Evolutionary conservation across 352 stramenopile species (phyloP).

Genomic region (Pythium scleroteichum): DNA sequence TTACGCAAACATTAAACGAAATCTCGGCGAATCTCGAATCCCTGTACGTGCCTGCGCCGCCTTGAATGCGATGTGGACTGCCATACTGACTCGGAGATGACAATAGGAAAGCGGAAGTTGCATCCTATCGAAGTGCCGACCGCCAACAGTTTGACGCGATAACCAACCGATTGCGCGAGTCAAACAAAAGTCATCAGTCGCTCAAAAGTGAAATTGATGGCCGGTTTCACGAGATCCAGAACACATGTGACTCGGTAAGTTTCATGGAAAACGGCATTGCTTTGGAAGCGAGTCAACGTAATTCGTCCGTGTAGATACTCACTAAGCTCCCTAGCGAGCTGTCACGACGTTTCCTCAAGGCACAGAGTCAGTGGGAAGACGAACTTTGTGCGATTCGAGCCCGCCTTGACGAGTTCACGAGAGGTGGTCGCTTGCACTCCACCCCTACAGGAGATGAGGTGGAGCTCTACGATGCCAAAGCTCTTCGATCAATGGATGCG

Average conservation of each 20-base stretch:
- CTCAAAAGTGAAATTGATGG: constrained; percentile 49
- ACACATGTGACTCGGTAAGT: constrained; percentile 40
- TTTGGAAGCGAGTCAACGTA: too few relatives aligned
- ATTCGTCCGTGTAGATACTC: constrained; percentile 34
- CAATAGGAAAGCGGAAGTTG: constrained; percentile 41
- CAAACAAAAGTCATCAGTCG: constrained; percentile 39
- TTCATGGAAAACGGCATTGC: neutral
- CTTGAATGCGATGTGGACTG: neutral
- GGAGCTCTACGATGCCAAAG: constrained; percentile 19
- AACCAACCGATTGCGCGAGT: constrained; percentile 57
- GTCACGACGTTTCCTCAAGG: constrained; percentile 46
- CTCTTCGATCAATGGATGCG: constrained; percentile 24
- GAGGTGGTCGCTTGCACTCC: constrained; percentile 10
- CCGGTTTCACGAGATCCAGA: constrained; percentile 42
- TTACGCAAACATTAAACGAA: constrained; percentile 45
- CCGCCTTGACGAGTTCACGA: constrained; percentile 33
- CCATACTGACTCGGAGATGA: neutral
- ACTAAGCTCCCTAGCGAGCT: constrained; percentile 57
- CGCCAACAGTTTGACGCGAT: constrained; percentile 63
- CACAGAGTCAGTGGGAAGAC: constrained; percentile 41
- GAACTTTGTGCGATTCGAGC: constrained; percentile 41
- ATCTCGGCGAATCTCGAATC: constrained; percentile 35
- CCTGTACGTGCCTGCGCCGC: constrained; percentile 30
- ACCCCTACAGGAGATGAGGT: constrained; percentile 16
- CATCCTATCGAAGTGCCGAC: constrained; percentile 43